Percentiles rank a stretch among this genome's conserved stretches.
Conservation (phyloP, 768 basidiomycete genomes). For the Leucocoprinus birnbaumii region DNA sequence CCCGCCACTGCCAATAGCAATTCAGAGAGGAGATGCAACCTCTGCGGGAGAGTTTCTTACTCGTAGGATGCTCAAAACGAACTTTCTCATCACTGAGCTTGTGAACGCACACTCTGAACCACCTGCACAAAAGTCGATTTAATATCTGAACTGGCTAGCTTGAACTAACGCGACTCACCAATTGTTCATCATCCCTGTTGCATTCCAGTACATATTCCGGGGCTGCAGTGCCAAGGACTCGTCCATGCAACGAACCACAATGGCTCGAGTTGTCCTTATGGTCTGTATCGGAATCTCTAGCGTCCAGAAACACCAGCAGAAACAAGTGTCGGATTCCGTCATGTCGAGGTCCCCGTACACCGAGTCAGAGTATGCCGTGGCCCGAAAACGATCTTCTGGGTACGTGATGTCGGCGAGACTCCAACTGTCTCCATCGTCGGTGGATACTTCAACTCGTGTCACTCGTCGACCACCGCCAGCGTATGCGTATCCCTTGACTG, state of each 20-base stretch:
- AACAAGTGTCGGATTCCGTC: constrained; percentile 45
- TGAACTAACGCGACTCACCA: constrained; percentile 31
- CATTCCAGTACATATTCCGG: constrained; percentile 57
- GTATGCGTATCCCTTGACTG: constrained; percentile 57
- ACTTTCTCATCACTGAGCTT: constrained; percentile 29
- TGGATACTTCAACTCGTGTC: constrained; percentile 53
- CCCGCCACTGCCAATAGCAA: constrained; percentile 31
- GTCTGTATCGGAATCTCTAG: constrained; percentile 31
- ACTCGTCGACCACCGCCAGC: constrained; percentile 58
- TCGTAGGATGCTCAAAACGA: constrained; percentile 58
- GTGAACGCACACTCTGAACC: constrained; percentile 54
- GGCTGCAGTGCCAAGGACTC: constrained; percentile 49
- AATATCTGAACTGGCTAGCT: not conserved
- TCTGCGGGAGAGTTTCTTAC: constrained; percentile 13
- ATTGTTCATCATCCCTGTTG: constrained; percentile 63
- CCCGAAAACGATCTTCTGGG: constrained; percentile 51
- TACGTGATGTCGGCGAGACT: constrained; percentile 34
- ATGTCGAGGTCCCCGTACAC: constrained; percentile 50
- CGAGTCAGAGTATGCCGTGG: constrained; percentile 27
- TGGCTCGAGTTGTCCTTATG: constrained; percentile 30
- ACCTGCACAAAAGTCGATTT: constrained; percentile 28
- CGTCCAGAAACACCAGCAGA: constrained; percentile 64
- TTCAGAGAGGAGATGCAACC: not conserved
- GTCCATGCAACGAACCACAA: constrained; percentile 55
- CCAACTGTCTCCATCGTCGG: constrained; percentile 54